Evolutionary conservation across 163 green algal genomes (phyloP), one percentile per base, ranked within the genome.

Genomic region (Scenedesmus sp.): DNA sequence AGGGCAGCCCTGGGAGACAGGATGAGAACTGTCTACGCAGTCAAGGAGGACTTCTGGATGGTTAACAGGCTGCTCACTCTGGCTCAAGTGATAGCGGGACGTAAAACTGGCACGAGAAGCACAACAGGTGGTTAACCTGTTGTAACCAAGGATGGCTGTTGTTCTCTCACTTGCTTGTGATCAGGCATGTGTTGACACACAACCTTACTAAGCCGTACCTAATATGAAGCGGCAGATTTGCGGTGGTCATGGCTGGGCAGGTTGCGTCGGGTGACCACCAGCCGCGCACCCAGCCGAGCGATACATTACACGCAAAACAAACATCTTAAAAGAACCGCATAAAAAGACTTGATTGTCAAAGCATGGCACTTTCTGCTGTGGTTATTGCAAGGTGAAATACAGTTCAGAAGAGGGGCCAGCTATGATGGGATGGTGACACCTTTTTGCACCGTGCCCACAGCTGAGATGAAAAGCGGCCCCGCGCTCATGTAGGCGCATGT

Each of bases 81-180:
- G 7, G 59, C 59, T 10, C 30, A 30, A 76, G 65, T 40, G 40
- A 26, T 76, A 30, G 65, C 65, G 4, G 65, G 65, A 18, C 65
- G 65, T 76, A 40, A 76, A 76, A 76, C 65, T 76, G 65, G 65
- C 65, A 76, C 65, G 65, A 37, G 30, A 76, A 76, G 65, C 65
- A 76, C 65, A 76, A 76, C 65, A 76, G 65, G 65, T 76, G 65
- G 65, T 76, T 76, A 40, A 76, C 30, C 65, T 20, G 30, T 76
- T 37, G 30, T 40, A 76, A 40, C 65, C 65, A 76, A 76, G 65
- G 30, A 76, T 18, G 30, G 65, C 65, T 40, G 65, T 30, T 6
- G 18, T 40, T 18, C 7, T 40, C 1, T 40, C 30, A 30, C 7
- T 18, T 37, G 7, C 65, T 56, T 76, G 7, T 76, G 30, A 76